Percentiles rank a stretch among this genome's conserved stretches.
Evolutionary conservation across 352 stramenopile species (phyloP).

Genomic region (Phytophthora kernoviae): DNA sequence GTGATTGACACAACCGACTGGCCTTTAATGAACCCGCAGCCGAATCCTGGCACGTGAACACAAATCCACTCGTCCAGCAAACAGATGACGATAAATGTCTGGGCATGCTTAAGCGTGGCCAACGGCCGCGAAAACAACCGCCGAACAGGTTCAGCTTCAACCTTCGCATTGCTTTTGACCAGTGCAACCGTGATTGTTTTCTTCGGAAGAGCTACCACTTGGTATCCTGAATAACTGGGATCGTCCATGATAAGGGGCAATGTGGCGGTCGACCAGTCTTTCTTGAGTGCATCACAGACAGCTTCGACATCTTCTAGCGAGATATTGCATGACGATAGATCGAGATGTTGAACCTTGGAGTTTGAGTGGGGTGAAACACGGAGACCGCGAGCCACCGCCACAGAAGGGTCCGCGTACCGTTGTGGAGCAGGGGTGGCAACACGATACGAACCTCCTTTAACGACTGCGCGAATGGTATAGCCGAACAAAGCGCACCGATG

Average conservation of each 20-base stretch:
- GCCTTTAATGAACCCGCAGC: constrained; percentile 22
- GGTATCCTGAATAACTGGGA: background rate
- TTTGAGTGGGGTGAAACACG: constrained; percentile 23
- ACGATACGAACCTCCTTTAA: constrained; percentile 13
- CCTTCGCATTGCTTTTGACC: constrained; percentile 14
- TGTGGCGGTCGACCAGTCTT: constrained; percentile 18
- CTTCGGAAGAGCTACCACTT: background rate
- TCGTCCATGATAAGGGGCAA: constrained; percentile 4
- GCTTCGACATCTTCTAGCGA: constrained; percentile 13
- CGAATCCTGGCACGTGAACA: constrained; percentile 23
- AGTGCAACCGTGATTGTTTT: constrained; percentile 1
- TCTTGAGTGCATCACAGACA: constrained; percentile 3
- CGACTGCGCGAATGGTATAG: constrained; percentile 11
- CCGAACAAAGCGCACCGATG: constrained; percentile 17
- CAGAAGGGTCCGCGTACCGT: background rate
- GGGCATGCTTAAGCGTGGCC: constrained; percentile 4
- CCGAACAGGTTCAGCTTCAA: constrained; percentile 20
- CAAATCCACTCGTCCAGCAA: constrained; percentile 21
- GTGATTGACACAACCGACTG: constrained; percentile 12
- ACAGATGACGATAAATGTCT: constrained; percentile 13
- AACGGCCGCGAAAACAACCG: constrained; percentile 22
- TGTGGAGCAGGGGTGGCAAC: constrained; percentile 5
- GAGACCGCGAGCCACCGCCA: constrained; percentile 29
- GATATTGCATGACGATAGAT: constrained; percentile 23
- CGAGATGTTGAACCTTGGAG: constrained; percentile 9